Base-by-base conservation (phyloP, 768 basidiomycete species). In the Lactarius evosmus region DNA sequence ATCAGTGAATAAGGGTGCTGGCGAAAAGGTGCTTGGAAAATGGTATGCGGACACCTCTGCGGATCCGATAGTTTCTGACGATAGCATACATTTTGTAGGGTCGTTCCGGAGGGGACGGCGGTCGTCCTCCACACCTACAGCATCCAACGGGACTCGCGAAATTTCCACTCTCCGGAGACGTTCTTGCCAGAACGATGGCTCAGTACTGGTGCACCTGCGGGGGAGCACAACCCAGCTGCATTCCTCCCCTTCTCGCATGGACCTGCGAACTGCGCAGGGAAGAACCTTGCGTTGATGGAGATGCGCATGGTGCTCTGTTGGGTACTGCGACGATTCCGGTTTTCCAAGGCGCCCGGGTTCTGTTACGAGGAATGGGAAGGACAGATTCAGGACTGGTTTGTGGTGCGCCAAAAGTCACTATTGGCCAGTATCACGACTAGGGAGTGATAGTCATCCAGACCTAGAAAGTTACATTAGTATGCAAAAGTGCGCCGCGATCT, bases 181-280 rank as follows among this genome's bases (percentile, higher is more conserved):
- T 61, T 61, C 60, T 7, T 61, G 22, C 60, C 60, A 6, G 32
- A 61, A 29, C 60, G 60, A 29, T 61, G 60, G 60, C 17, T 61
- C 36, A 25, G 8, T 46, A 12, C 49, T 32, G 29, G 7, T 14
- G 32, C 41, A 11, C 17, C 30, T 25, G 27, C n/a, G n/a, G 32
- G 38, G 7, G 52, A 14, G 50, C 52, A 53, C 38, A 60, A 70
- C 56, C 30, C 51, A 12, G 50, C 40, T 7, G 66, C 69, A n/a
- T 70, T 66, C 34, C 60, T 66, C 19, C 66, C 70, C 1, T 68
- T 69, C 30, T 68, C 70, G 22, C 57, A 54, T 27, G 71, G 70
- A 11, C 69, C 70, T 11, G 52, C 62, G 33, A 65, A 46, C n/a
- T 71, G 70, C 58, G 65, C 61, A 16, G 70, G 69, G 16, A 66